Evolutionary conservation across 805 yeast genomes (phyloP).

Genomic region (Jamesozyma jinghongensis): DNA sequence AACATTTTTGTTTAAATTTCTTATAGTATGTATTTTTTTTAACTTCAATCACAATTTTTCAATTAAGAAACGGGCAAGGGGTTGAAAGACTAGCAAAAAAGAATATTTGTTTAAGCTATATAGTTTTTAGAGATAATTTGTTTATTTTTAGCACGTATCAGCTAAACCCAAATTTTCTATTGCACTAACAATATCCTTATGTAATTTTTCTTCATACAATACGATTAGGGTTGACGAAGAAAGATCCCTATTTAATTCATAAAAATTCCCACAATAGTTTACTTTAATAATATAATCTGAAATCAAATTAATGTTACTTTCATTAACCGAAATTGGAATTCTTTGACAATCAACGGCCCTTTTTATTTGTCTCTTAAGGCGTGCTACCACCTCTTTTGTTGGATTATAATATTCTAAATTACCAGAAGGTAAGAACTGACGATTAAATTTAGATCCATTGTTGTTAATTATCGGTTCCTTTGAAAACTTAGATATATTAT

Average conservation of each 20-base stretch:
- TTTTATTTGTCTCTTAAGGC: conserved; percentile 24
- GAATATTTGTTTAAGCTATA: no score
- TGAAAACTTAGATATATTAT: no score
- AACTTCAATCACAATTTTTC: no score
- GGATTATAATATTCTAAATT: no score
- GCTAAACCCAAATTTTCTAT: conserved; percentile 20
- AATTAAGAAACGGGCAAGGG: no score
- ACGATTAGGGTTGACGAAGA: conserved; percentile 14
- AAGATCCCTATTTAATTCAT: conserved; percentile 16
- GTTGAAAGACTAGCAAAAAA: no score
- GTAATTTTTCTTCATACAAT: conserved; percentile 19
- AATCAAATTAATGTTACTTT: conserved; percentile 26
- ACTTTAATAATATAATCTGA: conserved; percentile 32
- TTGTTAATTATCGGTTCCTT: no score
- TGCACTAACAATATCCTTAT: conserved; percentile 23
- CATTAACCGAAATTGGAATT: conserved; percentile 29
- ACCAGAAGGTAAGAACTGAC: no score
- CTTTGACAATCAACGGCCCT: conserved; percentile 28
- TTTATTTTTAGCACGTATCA: not conserved
- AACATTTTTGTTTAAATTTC: not conserved
- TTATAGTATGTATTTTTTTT: conserved; percentile 1
- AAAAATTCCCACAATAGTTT: conserved; percentile 29
- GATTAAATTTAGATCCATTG: no score
- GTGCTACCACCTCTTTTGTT: conserved; percentile 8
- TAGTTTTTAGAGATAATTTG: not conserved